These are phyloP conservation scores for Cystoderma amianthinum DNA, from an alignment of 768 basidiomycete species.

Conservation along the genomic window DNA sequence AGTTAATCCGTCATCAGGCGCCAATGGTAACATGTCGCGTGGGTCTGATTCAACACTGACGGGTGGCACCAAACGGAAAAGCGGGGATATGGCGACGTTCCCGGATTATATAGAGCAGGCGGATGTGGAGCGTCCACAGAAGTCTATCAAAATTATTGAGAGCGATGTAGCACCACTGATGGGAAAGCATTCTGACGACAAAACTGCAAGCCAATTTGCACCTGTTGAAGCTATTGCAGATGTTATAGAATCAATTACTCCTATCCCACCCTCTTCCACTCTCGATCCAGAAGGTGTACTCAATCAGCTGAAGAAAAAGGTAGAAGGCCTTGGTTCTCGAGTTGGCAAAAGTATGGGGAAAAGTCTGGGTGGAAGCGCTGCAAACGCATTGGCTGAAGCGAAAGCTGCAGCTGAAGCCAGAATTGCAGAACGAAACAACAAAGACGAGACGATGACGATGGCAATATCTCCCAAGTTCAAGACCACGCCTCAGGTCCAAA, in stretches of 20 bases:
- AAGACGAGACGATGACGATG: conserved; percentile 30
- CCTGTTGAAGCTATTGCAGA: neutral
- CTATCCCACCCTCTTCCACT: neutral
- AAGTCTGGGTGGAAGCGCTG: conserved; percentile 52
- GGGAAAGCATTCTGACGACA: conserved; percentile 26
- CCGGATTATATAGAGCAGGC: conserved; percentile 17
- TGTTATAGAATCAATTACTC: neutral
- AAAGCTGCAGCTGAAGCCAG: conserved; percentile 61
- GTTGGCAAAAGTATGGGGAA: conserved; percentile 53
- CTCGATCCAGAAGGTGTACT: conserved; percentile 55
- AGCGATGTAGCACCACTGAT: conserved; percentile 23
- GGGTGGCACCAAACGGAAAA: conserved; percentile 57
- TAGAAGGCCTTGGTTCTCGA: conserved; percentile 58
- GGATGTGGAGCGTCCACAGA: conserved; percentile 38
- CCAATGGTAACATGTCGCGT: too few relatives aligned
- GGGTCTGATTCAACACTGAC: conserved; percentile 14
- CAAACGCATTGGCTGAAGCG: conserved; percentile 59
- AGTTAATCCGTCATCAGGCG: conserved; percentile 8
- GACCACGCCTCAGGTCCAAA: conserved; percentile 2
- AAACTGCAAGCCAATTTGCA: conserved; percentile 5
- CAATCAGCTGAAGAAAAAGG: conserved; percentile 62
- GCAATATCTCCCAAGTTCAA: conserved; percentile 8
- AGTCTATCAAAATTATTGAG: conserved; percentile 39
- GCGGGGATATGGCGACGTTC: conserved; percentile 35
- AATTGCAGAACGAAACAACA: conserved; percentile 56